Conservation (phyloP, 495 filamentous ascomycete genomes). For the Copromyces sp. region DNA sequence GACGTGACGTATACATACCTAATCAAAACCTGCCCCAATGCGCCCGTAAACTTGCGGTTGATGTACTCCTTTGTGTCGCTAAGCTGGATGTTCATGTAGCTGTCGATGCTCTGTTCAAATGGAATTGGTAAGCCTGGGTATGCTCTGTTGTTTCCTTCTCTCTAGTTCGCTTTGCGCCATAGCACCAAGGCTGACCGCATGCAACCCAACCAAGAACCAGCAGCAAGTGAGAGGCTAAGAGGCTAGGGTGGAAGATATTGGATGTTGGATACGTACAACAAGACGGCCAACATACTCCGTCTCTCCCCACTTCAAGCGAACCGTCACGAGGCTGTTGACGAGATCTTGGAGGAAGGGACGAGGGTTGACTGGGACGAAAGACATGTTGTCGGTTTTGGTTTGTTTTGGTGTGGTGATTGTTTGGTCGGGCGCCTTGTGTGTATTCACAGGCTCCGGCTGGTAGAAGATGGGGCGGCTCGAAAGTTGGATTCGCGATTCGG, state of each 20-base stretch:
- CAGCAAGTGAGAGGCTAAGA: background rate
- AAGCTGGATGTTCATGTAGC: conserved; percentile 97
- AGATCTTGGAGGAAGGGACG: conserved; percentile 26
- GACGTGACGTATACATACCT: conserved; percentile 41
- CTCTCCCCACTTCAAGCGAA: conserved; percentile 95
- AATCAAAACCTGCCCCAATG: conserved; percentile 83
- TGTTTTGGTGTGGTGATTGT: background rate
- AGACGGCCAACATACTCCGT: conserved; percentile 91
- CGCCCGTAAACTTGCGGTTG: conserved; percentile 73
- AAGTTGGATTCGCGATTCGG: background rate
- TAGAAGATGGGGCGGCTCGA: background rate
- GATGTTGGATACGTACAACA: conserved; percentile 36
- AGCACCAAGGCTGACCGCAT: background rate
- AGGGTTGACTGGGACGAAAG: conserved; percentile 26
- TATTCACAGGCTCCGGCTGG: background rate
- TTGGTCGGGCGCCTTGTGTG: background rate
- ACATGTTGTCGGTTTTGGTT: conserved; percentile 9
- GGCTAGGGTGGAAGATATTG: background rate
- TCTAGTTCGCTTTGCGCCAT: background rate
- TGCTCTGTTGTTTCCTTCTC: background rate
- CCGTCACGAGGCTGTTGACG: conserved; percentile 79
- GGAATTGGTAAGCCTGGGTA: background rate
- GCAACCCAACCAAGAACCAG: background rate
- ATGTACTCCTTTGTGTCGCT: conserved; percentile 83
- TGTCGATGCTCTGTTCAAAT: conserved; percentile 53